Percentiles rank a stretch among this genome's conserved stretches.
Evolutionary conservation across 176 grass and related monocot genomes (phyloP).

Genomic region (Triticum urartu): DNA sequence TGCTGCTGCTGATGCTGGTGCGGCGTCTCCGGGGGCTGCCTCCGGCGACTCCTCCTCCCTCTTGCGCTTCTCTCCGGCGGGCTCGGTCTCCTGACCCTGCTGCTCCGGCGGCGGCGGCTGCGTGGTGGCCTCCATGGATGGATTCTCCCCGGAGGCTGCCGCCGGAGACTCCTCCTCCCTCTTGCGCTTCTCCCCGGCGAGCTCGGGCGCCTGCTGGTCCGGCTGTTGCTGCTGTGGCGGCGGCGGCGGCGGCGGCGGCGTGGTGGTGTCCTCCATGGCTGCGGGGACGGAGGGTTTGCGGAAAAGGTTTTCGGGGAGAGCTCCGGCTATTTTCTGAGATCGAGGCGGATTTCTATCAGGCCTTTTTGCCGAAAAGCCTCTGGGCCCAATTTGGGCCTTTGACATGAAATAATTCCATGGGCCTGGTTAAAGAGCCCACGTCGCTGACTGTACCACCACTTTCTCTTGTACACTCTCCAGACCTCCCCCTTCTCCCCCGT

Average conservation of each 20-base stretch:
- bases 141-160: background rate
- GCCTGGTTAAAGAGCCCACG: background rate
- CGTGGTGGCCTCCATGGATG: background rate
- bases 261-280: background rate
- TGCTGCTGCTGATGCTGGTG: background rate
- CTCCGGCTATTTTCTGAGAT: background rate
- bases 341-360: background rate
- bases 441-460: background rate
- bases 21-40: background rate
- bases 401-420: background rate
- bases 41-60: slow-evolving; percentile 37
- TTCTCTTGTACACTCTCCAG: background rate
- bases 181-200: slow-evolving; percentile 63
- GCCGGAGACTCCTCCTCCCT: slow-evolving; percentile 32
- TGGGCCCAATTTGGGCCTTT: background rate
- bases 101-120: background rate
- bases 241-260: too few species aligned
- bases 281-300: background rate
- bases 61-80: slow-evolving; percentile 69
- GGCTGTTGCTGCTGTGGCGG: too few species aligned
- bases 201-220: background rate
- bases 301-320: background rate
- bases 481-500: background rate
- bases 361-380: background rate
- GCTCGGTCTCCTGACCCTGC: background rate